Evolutionary conservation across 306 rosid species (phyloP).

Genomic region (Acacia confusa): DNA sequence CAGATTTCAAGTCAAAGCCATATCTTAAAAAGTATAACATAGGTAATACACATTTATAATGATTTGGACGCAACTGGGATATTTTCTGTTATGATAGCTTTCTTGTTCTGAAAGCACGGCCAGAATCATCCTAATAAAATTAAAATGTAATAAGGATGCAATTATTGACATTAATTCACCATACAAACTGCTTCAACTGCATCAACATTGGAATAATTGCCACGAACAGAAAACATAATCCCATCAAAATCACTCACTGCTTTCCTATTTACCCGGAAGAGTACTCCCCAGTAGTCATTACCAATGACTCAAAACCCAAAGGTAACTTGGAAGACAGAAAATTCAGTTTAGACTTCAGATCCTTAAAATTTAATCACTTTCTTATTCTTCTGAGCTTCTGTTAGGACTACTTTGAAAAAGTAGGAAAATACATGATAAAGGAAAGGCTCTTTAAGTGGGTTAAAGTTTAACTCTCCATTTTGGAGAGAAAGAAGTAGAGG

Average conservation of each 20-base stretch:
- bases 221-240: constrained; percentile 14
- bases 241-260: background rate
- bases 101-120: background rate
- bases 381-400: constrained; percentile 2
- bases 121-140: background rate
- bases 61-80: background rate
- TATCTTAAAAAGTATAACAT: background rate
- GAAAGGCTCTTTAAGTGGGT: no score
- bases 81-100: background rate
- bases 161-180: constrained; percentile 19
- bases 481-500: no score
- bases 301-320: background rate
- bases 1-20: constrained; percentile 12
- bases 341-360: background rate
- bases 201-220: constrained; percentile 1
- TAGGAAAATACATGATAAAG: no score
- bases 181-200: constrained; percentile 13
- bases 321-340: constrained; percentile 4
- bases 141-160: background rate
- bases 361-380: constrained; percentile 6
- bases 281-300: background rate
- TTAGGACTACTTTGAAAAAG: no score
- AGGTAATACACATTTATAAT: background rate
- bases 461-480: no score
- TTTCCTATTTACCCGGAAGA: background rate